These are phyloP conservation scores for Botrytis fabae DNA, from an alignment of 2,329 filamentous ascomycete species.

Conservation along the genomic window DNA sequence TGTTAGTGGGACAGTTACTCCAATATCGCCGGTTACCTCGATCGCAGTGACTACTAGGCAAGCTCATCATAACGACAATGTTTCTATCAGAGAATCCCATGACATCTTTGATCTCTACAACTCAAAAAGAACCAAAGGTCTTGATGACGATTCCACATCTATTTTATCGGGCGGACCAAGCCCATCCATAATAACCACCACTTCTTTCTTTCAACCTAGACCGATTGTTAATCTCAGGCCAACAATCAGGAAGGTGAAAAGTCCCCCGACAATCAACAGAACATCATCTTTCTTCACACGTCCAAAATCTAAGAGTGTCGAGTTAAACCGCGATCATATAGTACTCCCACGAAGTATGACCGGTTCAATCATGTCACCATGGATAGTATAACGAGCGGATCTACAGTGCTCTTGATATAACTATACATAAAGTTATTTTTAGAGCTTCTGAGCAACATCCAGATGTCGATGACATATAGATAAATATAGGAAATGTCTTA, in stretches of 20 bases:
- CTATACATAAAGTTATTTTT: background rate
- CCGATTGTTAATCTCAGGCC: background rate
- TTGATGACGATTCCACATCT: background rate
- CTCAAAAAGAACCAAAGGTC: accelerated
- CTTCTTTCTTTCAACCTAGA: background rate
- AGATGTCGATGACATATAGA: background rate
- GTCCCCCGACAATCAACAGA: background rate
- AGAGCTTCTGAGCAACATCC: background rate
- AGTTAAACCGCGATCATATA: background rate
- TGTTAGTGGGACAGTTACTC: background rate
- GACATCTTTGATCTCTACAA: background rate
- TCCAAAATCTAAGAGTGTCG: no score
- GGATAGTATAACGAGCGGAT: background rate
- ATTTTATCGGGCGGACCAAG: background rate
- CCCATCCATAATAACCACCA: background rate
- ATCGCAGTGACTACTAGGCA: background rate
- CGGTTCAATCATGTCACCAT: background rate
- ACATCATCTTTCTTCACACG: background rate
- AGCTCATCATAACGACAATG: background rate
- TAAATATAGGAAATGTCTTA: background rate
- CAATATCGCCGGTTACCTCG: background rate
- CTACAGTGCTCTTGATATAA: background rate
- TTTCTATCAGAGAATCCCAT: background rate
- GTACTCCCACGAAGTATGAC: background rate
- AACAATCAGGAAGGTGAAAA: background rate